Percentiles rank a stretch among this genome's conserved stretches.
Evolutionary conservation across 2,329 filamentous ascomycete species (phyloP).

Genomic region (Myotisia sp.): DNA sequence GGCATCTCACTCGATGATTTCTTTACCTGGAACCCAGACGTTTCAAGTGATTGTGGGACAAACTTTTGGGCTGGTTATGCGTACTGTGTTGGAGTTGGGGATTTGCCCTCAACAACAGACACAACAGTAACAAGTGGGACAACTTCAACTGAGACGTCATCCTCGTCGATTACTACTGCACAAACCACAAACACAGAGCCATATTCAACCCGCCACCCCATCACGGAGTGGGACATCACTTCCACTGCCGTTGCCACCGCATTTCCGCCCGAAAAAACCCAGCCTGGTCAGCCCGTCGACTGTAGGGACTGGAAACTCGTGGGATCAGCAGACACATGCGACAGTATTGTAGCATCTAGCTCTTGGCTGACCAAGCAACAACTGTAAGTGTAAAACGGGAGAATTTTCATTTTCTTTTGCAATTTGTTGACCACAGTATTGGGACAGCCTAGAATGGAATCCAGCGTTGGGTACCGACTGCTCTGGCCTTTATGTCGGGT

Average conservation of each 20-base stretch:
- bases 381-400: constrained; percentile 4
- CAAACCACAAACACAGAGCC: background rate
- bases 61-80: constrained; percentile 7
- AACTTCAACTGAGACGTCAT: background rate
- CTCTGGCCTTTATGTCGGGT: constrained; percentile 14
- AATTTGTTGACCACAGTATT: no score
- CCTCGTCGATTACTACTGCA: background rate
- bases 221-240: constrained; percentile 8
- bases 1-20: constrained; percentile 5
- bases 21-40: constrained; percentile 6
- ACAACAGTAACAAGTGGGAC: background rate
- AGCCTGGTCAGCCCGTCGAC: constrained; percentile 7
- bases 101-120: background rate
- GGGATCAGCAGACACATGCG: constrained; percentile 4
- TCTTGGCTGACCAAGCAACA: constrained; percentile 5
- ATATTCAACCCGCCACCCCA: constrained; percentile 7
- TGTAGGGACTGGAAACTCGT: constrained; percentile 9
- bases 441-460: constrained; percentile 9
- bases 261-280: constrained; percentile 8
- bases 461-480: constrained; percentile 6
- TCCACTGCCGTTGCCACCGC: constrained; percentile 3
- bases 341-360: constrained; percentile 2
- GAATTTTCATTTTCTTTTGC: background rate
- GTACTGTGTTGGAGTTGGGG: constrained; percentile 7
- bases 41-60: constrained; percentile 4